A percentile compares a stretch with the other conserved stretches of the same genome.
Evolutionary conservation across 352 stramenopile genomes (phyloP).

Genomic region (Phytophthora rubi): DNA sequence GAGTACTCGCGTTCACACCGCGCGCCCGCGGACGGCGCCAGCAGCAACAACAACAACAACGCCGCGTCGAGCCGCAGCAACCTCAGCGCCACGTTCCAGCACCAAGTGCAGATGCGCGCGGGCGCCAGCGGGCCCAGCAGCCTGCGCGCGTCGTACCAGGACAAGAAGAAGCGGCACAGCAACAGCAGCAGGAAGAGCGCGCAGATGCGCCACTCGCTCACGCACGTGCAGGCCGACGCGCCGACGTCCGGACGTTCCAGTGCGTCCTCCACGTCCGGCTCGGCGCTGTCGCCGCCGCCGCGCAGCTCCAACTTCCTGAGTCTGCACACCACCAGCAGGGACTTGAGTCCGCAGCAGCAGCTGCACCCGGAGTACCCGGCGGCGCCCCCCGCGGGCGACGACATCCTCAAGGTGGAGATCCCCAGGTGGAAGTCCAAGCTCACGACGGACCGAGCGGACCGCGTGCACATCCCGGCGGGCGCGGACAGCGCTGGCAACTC

Average conservation of each 20-base stretch:
- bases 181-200: conserved; percentile 40
- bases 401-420: conserved; percentile 81
- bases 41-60: conserved; percentile 10
- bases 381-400: conserved; percentile 43
- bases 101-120: conserved; percentile 34
- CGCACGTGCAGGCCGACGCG: conserved; percentile 44
- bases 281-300: conserved; percentile 30
- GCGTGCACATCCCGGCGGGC: conserved; percentile 36
- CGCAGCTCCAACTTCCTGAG: conserved; percentile 30
- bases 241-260: conserved; percentile 33
- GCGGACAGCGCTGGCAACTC: conserved; percentile 45
- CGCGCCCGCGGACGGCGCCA: conserved; percentile 12
- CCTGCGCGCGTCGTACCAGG: conserved; percentile 47
- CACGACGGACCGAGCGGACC: conserved; percentile 56
- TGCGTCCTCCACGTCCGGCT: conserved; percentile 39
- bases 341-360: conserved; percentile 39
- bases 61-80: conserved; percentile 22
- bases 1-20: conserved; percentile 33
- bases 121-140: conserved; percentile 7
- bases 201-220: conserved; percentile 57
- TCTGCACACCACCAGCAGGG: conserved; percentile 32
- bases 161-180: conserved; percentile 42
- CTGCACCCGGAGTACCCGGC: conserved; percentile 45
- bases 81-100: conserved; percentile 40
- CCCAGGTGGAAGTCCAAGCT: conserved; percentile 65